phyloP scores from a whole-genome alignment of 331 rosid species.

The Prunus yedoensis region DNA sequence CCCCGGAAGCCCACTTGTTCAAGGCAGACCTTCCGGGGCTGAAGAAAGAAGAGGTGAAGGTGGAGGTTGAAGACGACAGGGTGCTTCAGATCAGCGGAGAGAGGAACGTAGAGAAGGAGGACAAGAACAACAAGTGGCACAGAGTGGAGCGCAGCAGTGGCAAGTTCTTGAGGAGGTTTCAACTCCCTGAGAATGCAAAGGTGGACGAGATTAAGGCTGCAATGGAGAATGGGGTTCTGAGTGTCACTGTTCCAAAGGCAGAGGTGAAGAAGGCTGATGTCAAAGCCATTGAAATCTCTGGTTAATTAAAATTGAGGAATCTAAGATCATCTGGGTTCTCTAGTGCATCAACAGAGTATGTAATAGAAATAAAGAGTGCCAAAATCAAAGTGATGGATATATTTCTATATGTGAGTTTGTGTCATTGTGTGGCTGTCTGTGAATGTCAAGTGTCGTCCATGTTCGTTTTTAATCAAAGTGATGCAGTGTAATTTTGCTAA shows the following conservation, averaged over 20 bases:
- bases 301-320: background rate
- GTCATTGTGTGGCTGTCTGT: no score
- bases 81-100: conserved; percentile 30
- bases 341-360: no score
- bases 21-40: conserved; percentile 24
- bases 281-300: conserved; percentile 25
- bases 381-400: no score
- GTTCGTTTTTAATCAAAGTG: no score
- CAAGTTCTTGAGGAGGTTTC: conserved; percentile 25
- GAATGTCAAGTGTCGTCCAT: no score
- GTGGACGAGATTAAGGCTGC: conserved; percentile 22
- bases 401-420: no score
- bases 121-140: conserved; percentile 28
- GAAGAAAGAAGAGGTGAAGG: conserved; percentile 33
- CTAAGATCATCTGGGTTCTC: no score
- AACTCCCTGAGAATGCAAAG: conserved; percentile 31
- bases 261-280: conserved; percentile 26
- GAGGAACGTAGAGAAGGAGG: conserved; percentile 28
- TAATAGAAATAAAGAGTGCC: no score
- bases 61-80: conserved; percentile 17
- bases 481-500: no score
- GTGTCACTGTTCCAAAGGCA: conserved; percentile 16
- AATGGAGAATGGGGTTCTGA: conserved; percentile 33
- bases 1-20: conserved; percentile 29
- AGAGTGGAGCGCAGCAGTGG: conserved; percentile 25